Evolutionary conservation across 768 basidiomycete genomes (phyloP).

Genomic region (Chiua virens): DNA sequence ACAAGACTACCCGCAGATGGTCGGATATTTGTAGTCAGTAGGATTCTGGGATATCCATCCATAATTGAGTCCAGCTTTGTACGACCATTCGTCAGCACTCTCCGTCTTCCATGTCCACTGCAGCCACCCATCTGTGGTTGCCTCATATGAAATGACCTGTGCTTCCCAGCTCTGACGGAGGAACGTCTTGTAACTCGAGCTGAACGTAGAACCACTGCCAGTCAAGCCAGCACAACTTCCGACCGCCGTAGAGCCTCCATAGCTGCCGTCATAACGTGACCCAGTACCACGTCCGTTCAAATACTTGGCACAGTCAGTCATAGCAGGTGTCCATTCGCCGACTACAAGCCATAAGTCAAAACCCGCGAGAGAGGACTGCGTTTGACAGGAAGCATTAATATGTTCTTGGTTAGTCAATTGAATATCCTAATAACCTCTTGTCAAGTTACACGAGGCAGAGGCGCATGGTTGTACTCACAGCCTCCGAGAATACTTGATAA

Average conservation of each 20-base stretch:
- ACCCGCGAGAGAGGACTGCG: constrained; percentile 42
- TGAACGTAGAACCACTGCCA: constrained; percentile 74
- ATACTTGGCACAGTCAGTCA: constrained; percentile 60
- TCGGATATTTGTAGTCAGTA: constrained; percentile 51
- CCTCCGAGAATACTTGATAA: constrained; percentile 69
- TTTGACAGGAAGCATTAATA: constrained; percentile 57
- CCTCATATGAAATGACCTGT: constrained; percentile 73
- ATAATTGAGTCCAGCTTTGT: constrained; percentile 72
- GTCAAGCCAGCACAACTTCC: constrained; percentile 77
- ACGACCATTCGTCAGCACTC: constrained; percentile 85
- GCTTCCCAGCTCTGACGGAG: constrained; percentile 83
- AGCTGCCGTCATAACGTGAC: constrained; percentile 63
- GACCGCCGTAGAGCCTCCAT: constrained; percentile 59
- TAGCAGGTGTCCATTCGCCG: constrained; percentile 84
- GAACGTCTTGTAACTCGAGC: constrained; percentile 76
- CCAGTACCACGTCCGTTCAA: constrained; percentile 81
- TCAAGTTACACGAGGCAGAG: not conserved
- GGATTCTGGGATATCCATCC: constrained; percentile 83
- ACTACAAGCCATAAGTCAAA: constrained; percentile 80
- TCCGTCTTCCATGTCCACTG: constrained; percentile 89
- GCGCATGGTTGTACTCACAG: constrained; percentile 39
- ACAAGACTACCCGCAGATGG: constrained; percentile 51
- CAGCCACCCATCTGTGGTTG: constrained; percentile 64
- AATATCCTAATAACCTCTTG: constrained; percentile 38
- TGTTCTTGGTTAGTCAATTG: constrained; percentile 51